Evolutionary conservation across 1,284 basidiomycete species (phyloP), one percentile per base, ranked within the genome.

Genomic region (Fistulina hepatica): DNA sequence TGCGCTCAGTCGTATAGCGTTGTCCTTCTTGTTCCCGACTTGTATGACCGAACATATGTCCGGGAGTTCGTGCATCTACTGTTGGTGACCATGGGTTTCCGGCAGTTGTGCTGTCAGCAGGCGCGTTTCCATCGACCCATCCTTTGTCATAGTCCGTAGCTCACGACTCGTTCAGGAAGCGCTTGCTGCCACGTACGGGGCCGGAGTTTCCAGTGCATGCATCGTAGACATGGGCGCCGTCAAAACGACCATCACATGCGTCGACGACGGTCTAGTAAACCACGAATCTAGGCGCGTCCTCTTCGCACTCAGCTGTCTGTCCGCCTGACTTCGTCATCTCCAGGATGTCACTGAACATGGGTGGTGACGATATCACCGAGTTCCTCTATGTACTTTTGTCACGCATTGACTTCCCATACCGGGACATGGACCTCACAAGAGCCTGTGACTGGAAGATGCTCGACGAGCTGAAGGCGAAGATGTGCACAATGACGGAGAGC

Each of bases 201-300:
- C 94, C 2, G 95, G 95, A 9, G 81, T 97, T 41, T 90, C 88
- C 0, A 84, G 79, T 46, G 93, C 92, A 9, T 97, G 94, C 53
- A 88, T 99, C 3, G 86, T 98, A 23, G 91, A 98, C 54, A 79
- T 98, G 39, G 95, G 95, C 8, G 83, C 93, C 5, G 73, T 71
- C 17, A 76, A 72, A 44, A 92, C 86, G 3, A 88, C 76, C 46
- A 77, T 99, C 36, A 80, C 92, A 0, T 97, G 94, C 52, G 85
- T 98, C 6, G 95, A 98, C 47, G 95, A 99, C 52, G 95, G 95
- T 1, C 58, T 94, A 35, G 76, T 98, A 11, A 63, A 93, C 19
- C 58, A 82, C 2, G 95, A 98, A 48, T 91, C 90, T 3, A 76
- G 94, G 90, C 86, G 50, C 44, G 30, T 36, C 39, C 26, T 27